These are phyloP conservation scores for Parachlorella kessleri DNA, from an alignment of 139 green algal species.

Conservation along the genomic window DNA sequence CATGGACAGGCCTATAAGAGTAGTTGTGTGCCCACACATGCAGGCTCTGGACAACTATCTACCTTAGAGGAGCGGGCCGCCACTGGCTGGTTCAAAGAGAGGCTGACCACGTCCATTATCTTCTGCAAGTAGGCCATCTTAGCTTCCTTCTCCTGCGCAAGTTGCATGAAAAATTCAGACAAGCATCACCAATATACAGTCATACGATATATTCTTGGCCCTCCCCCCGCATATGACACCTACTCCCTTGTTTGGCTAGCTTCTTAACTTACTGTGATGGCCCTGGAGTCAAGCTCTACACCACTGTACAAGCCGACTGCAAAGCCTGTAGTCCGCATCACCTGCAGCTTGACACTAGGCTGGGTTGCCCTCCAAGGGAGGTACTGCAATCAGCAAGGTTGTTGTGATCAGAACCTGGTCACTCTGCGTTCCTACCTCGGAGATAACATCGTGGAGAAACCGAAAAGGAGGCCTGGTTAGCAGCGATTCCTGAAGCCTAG, in stretches of 20 bases:
- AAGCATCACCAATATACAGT: no score
- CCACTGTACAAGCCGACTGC: conserved; percentile 69
- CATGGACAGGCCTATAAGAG: no score
- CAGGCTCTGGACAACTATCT: no score
- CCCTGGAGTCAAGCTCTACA: conserved; percentile 64
- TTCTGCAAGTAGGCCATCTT: conserved; percentile 84
- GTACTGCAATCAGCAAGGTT: no score
- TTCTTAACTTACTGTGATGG: conserved; percentile 50
- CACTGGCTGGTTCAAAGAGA: conserved; percentile 50
- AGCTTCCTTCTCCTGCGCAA: conserved; percentile 74
- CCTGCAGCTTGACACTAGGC: no score
- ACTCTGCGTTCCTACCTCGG: conserved; percentile 55
- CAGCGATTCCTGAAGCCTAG: conserved; percentile 73
- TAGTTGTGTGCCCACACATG: no score
- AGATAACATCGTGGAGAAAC: conserved; percentile 87
- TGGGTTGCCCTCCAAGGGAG: no score
- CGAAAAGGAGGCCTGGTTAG: conserved; percentile 81
- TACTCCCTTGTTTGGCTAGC: not conserved
- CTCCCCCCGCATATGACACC: no score
- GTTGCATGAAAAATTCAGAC: no score
- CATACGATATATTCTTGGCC: no score
- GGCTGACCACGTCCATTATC: conserved; percentile 69
- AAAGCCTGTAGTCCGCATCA: conserved; percentile 63
- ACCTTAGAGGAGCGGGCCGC: conserved; percentile 76
- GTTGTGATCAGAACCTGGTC: no score